phyloP scores from a whole-genome alignment of 176 grass and related monocot genomes.

The Urochloa ruziziensis region DNA sequence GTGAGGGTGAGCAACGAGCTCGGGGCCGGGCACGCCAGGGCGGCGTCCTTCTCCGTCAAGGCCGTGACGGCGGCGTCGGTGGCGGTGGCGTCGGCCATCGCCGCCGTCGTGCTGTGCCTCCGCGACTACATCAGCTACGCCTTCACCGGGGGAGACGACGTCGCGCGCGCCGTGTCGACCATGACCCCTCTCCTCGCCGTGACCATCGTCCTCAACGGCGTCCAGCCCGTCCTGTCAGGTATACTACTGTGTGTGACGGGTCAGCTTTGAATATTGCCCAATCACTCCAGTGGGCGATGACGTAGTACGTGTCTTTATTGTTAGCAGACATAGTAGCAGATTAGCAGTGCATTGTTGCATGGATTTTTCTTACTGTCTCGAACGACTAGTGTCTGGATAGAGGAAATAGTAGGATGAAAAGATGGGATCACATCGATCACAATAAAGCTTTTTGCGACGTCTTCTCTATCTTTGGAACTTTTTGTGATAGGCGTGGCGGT shows the following conservation, averaged over 20 bases:
- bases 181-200: slow-evolving; percentile 33
- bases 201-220: slow-evolving; percentile 55
- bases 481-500: slow-evolving; percentile 57
- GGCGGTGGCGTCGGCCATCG: not conserved
- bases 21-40: slow-evolving; percentile 21
- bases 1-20: slow-evolving; percentile 52
- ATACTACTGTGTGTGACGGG: no score
- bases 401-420: no score
- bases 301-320: no score
- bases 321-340: no score
- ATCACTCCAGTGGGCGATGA: no score
- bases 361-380: no score
- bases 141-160: slow-evolving; percentile 18
- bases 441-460: no score
- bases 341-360: no score
- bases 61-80: not conserved
- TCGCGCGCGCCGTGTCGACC: slow-evolving; percentile 16
- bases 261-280: no score
- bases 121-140: slow-evolving; percentile 28
- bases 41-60: slow-evolving; percentile 23
- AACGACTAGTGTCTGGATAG: no score
- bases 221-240: slow-evolving; percentile 79
- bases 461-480: not conserved
- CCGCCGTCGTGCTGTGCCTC: slow-evolving; percentile 21
- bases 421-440: no score